Conservation (phyloP, 441 rosid genomes). For the Erodium texanum region DNA sequence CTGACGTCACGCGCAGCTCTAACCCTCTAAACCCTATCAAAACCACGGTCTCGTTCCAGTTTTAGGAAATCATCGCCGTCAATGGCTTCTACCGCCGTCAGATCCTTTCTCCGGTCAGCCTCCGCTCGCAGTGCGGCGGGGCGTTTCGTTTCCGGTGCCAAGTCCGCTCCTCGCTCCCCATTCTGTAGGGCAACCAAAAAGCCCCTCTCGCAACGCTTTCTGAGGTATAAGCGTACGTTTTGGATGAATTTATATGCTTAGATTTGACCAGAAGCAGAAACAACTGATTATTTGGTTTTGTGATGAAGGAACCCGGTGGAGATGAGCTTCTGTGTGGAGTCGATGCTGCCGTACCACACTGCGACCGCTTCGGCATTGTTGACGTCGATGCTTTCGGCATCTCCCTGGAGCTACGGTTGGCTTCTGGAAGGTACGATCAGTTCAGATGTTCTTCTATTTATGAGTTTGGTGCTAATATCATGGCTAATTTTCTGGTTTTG, state of each 20-base stretch:
- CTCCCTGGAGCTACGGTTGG: slow-evolving; percentile 17
- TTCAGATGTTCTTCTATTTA: not conserved
- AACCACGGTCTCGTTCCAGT: not conserved
- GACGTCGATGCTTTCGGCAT: slow-evolving; percentile 4
- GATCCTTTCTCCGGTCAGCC: slow-evolving; percentile 63
- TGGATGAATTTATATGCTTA: not conserved
- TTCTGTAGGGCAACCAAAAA: slow-evolving; percentile 21
- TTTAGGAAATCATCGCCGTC: not conserved
- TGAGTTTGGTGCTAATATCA: not conserved
- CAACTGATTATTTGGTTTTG: not conserved
- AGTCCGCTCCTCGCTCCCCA: slow-evolving; percentile 34
- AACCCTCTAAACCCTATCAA: not conserved
- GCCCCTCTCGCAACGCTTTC: not conserved
- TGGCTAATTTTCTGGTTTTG: no score
- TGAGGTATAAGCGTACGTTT: not conserved
- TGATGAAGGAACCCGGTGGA: slow-evolving; percentile 14
- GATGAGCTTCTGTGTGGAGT: slow-evolving; percentile 17
- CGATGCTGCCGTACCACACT: slow-evolving; percentile 19
- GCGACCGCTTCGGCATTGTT: slow-evolving; percentile 17
- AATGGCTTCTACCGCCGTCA: slow-evolving; percentile 63
- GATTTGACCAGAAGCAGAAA: not conserved
- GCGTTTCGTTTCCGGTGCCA: slow-evolving; percentile 46
- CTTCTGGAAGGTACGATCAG: slow-evolving; percentile 16
- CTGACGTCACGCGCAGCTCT: no score
- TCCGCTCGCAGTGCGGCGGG: slow-evolving; percentile 43